A percentile compares a stretch with the other conserved stretches of the same genome.
These are phyloP conservation scores for Phytophthora colocasiae DNA, from an alignment of 352 stramenopile genomes.

Conservation along the genomic window DNA sequence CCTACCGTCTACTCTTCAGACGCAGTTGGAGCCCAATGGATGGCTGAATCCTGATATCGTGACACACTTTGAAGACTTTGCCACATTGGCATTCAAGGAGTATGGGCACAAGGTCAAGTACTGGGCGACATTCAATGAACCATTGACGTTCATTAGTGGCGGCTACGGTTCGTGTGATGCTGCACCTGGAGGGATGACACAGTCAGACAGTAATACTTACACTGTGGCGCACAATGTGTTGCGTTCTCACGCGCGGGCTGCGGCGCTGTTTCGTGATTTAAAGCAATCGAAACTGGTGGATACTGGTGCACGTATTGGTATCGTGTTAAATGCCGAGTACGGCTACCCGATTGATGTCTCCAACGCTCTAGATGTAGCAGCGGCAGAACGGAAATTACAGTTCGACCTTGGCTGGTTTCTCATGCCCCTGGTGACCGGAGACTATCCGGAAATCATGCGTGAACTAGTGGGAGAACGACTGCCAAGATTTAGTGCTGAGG, in stretches of 20 bases:
- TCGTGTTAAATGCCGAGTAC: slow-evolving; percentile 91
- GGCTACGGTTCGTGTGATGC: slow-evolving; percentile 85
- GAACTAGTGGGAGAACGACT: slow-evolving; percentile 77
- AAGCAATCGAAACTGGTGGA: slow-evolving; percentile 45
- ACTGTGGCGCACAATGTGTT: slow-evolving; percentile 90
- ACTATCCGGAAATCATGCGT: slow-evolving; percentile 94
- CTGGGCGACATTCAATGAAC: slow-evolving; percentile 97
- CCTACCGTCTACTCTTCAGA: slow-evolving; percentile 89
- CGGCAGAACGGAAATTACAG: slow-evolving; percentile 86
- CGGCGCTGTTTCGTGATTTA: slow-evolving; percentile 86
- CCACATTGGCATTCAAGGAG: slow-evolving; percentile 88
- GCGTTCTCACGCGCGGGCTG: slow-evolving; percentile 88
- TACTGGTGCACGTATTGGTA: slow-evolving; percentile 86
- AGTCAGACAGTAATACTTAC: slow-evolving; percentile 56
- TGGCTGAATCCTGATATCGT: slow-evolving; percentile 69
- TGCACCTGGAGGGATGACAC: slow-evolving; percentile 39
- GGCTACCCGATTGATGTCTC: slow-evolving; percentile 77
- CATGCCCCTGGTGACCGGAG: slow-evolving; percentile 90
- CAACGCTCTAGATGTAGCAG: slow-evolving; percentile 51
- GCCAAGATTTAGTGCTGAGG: slow-evolving; percentile 83
- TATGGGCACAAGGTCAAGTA: slow-evolving; percentile 93
- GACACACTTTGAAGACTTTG: slow-evolving; percentile 89
- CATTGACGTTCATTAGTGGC: slow-evolving; percentile 85
- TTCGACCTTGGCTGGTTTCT: slow-evolving; percentile 94
- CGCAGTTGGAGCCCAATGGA: slow-evolving; percentile 69